Evolutionary conservation across 306 rosid species (phyloP).

Genomic region (Pyrus pyrifolia): DNA sequence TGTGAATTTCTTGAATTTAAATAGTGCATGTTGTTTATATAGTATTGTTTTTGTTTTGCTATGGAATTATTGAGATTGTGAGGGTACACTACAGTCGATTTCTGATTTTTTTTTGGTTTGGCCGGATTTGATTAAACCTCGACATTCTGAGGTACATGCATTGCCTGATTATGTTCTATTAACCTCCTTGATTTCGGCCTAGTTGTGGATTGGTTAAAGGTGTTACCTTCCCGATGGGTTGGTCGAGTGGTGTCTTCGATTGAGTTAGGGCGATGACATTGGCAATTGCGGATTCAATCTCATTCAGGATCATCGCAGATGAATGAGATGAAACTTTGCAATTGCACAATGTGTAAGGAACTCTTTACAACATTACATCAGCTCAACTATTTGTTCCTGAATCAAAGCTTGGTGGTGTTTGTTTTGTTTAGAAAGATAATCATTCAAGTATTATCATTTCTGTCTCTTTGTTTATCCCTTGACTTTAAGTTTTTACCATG

Average conservation of each 20-base stretch:
- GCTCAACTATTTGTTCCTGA: background rate
- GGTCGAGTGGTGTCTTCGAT: background rate
- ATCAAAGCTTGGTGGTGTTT: background rate
- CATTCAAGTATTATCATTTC: background rate
- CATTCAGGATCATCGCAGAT: background rate
- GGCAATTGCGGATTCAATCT: background rate
- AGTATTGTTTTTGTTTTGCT: too few species aligned
- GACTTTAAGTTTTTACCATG: constrained; percentile 19
- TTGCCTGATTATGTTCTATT: background rate
- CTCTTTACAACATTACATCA: background rate
- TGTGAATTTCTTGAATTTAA: background rate
- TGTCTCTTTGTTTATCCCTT: background rate
- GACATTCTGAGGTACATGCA: background rate
- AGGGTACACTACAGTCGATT: background rate
- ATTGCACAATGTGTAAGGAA: background rate
- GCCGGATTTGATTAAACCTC: background rate
- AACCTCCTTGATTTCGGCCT: background rate
- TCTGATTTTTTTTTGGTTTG: background rate
- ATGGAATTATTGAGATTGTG: background rate
- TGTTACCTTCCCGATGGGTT: background rate
- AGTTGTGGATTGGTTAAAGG: background rate
- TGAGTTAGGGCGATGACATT: background rate
- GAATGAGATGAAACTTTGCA: background rate
- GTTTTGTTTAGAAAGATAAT: background rate
- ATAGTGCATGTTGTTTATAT: background rate